Evolutionary conservation across 108 stramenopile genomes (phyloP).

Genomic region (Nannochloropsis oceanica): DNA sequence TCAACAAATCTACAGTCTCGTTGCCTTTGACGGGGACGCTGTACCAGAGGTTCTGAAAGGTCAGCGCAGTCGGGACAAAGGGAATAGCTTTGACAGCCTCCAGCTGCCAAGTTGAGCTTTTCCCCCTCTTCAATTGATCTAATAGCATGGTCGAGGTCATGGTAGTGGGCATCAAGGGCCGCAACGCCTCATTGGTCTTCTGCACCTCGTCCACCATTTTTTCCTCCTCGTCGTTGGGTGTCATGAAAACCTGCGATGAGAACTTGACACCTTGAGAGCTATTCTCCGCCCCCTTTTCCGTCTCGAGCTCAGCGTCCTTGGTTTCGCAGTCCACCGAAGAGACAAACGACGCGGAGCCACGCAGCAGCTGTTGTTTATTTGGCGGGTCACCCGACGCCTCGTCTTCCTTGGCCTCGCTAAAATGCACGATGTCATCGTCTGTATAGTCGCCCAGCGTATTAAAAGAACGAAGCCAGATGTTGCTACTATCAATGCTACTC

Average conservation of each 20-base stretch:
- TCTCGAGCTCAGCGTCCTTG: not conserved
- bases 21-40: not conserved
- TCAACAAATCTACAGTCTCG: slow-evolving; percentile 28
- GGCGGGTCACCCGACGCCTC: not conserved
- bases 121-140: not conserved
- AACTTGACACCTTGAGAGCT: not conserved
- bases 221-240: not conserved
- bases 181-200: not conserved
- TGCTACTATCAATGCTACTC: not conserved
- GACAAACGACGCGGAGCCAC: not conserved
- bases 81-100: slow-evolving; percentile 11
- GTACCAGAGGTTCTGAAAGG: slow-evolving; percentile 27
- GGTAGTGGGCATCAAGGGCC: not conserved
- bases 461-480: not conserved
- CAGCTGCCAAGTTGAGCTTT: slow-evolving; percentile 6
- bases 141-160: not conserved
- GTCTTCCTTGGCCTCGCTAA: not conserved
- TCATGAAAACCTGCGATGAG: not conserved
- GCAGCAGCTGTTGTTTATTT: not conserved
- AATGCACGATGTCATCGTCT: not conserved
- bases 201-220: not conserved
- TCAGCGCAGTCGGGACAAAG: slow-evolving; percentile 36
- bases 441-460: not conserved
- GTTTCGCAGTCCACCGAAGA: not conserved
- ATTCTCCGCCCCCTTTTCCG: not conserved